Percentiles rank a stretch among this genome's conserved stretches.
These are phyloP conservation scores for Sabuloglossum arenarium DNA, from an alignment of 495 filamentous ascomycete genomes.

Conservation along the genomic window DNA sequence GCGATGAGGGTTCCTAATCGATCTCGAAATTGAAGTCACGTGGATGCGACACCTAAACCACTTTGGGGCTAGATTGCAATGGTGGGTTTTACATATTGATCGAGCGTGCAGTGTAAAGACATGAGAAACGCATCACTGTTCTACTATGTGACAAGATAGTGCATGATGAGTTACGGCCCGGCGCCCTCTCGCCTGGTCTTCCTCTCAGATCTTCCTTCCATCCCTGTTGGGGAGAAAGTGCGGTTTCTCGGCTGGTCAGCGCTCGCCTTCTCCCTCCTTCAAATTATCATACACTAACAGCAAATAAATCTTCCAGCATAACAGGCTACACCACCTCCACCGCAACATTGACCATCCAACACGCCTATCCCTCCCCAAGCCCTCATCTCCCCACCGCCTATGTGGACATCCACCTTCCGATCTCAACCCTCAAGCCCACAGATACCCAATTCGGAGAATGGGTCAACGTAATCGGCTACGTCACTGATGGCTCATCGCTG, in stretches of 20 bases:
- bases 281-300: conserved; percentile 14
- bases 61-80: not conserved
- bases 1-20: not conserved
- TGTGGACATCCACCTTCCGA: conserved; percentile 51
- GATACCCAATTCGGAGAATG: conserved; percentile 61
- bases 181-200: conserved; percentile 45
- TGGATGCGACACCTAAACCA: not conserved
- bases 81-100: not conserved
- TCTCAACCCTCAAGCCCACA: conserved; percentile 39
- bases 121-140: not conserved
- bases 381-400: conserved; percentile 20
- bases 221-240: conserved; percentile 46
- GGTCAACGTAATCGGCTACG: conserved; percentile 79
- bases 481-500: conserved; percentile 19
- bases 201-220: conserved; percentile 36
- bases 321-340: conserved; percentile 37
- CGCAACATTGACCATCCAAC: conserved; percentile 42
- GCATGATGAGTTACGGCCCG: conserved; percentile 22
- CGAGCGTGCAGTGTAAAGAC: not conserved
- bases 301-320: conserved; percentile 32
- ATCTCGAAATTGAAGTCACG: not conserved
- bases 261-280: conserved; percentile 18
- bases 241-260: conserved; percentile 82
- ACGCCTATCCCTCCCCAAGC: conserved; percentile 33
- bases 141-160: too few relatives aligned